Evolutionary conservation across 2,329 filamentous ascomycete species (phyloP), one percentile per base, ranked within the genome.

Genomic region (Aspergillus fischeri): DNA sequence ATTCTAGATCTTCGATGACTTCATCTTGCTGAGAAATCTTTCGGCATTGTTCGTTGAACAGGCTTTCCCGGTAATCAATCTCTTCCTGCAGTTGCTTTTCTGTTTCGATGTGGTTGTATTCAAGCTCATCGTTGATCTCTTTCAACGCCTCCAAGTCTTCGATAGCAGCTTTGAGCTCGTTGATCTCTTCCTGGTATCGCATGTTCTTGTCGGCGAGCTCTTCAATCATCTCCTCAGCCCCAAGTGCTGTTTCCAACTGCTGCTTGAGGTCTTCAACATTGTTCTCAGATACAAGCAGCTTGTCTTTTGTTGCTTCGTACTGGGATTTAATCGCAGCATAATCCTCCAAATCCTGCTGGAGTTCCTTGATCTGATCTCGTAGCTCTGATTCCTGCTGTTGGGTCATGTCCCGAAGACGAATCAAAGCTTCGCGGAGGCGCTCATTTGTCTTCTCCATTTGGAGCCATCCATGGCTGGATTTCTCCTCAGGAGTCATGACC

Each of bases 51-150:
- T 97, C 93, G n/a, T 85, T 81, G 62, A 97, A 89, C 59, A 96
- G 78, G 54, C 83, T 84, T 62, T 97, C 92, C 72, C 90, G 91
- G 75, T 91, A 89, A 70, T 97, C 92, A 55, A 97, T 84, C 67
- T 97, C 92, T 66, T 95, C 90, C 71, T 96, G 92, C 75, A 99
- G 84, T 70, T 97, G 92, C 73, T 93, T 96, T 71, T 96, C 91
- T 38, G 92, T 90, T 69, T 97, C 92, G 3, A 94, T 85, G 69
- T 97, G 92, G 69, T 96, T 96, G 66, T 91, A 84, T 71, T 97
- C 92, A 3, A 99, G 85, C 74, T 99, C 94, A 67, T 97, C 92
- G 65, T 91, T 95, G 65, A 97, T 86, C 70, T 99, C 93, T 70
- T 92, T 92, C 53, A 97, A 78, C 59, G 85, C 91, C 72, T 97